A percentile compares a stretch with the other conserved stretches of the same genome.
These are phyloP conservation scores for Verticillium isaacii DNA, from an alignment of 2,329 filamentous ascomycete genomes.

Conservation along the genomic window DNA sequence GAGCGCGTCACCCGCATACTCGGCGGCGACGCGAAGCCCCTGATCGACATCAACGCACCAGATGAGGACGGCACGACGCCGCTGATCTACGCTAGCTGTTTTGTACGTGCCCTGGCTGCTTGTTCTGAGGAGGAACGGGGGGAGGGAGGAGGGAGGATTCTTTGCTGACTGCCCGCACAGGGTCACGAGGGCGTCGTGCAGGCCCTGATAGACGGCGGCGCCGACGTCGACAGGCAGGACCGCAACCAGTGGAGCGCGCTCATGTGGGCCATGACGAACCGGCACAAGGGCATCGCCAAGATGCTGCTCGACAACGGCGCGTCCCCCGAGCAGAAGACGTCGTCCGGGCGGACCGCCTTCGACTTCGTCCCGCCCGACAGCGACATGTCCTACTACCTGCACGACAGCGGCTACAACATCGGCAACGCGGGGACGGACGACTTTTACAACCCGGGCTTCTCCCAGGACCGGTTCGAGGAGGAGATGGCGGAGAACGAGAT, in stretches of 20 bases:
- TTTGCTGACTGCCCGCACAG: constrained; percentile 31
- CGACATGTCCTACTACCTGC: constrained; percentile 92
- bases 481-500: constrained; percentile 96
- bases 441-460: constrained; percentile 90
- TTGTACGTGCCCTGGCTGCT: constrained; percentile 52
- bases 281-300: constrained; percentile 94
- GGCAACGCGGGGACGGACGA: constrained; percentile 79
- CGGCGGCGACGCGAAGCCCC: constrained; percentile 65
- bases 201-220: constrained; percentile 78
- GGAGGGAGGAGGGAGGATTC: background rate
- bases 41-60: constrained; percentile 78
- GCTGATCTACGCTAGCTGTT: constrained; percentile 95
- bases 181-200: constrained; percentile 87
- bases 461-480: constrained; percentile 91
- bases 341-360: constrained; percentile 86
- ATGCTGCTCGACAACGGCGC: constrained; percentile 87
- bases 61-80: constrained; percentile 97
- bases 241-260: constrained; percentile 95
- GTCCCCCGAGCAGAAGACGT: constrained; percentile 93
- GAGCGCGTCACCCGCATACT: constrained; percentile 74
- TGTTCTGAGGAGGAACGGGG: no score
- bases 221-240: constrained; percentile 87
- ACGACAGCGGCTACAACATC: constrained; percentile 89
- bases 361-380: constrained; percentile 95
- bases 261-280: constrained; percentile 99